These are phyloP conservation scores for Tetrapisispora phaffii DNA, from an alignment of 805 yeast genomes.

Conservation along the genomic window DNA sequence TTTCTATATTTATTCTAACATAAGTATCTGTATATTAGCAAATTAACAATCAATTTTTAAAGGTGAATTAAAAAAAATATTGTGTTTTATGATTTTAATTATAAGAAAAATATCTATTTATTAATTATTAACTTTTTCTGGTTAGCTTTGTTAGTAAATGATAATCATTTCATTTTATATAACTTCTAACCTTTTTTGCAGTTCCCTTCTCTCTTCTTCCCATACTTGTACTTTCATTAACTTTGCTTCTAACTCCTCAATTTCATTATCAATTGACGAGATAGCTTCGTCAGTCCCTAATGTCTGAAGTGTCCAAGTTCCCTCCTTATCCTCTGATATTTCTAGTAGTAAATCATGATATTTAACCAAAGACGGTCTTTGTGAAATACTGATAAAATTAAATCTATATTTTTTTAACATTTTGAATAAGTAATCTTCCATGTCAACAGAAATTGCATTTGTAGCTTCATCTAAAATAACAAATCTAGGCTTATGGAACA, in stretches of 20 bases:
- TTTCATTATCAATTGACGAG: constrained; percentile 64
- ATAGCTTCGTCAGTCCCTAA: constrained; percentile 58
- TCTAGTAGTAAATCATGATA: constrained; percentile 73
- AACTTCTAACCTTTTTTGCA: constrained; percentile 33
- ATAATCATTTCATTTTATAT: constrained; percentile 16
- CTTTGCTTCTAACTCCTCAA: constrained; percentile 52
- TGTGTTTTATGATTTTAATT: too few relatives aligned
- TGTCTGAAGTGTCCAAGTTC: constrained; percentile 51
- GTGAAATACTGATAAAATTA: constrained; percentile 73
- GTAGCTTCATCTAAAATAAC: constrained; percentile 90
- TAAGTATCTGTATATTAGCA: neutral
- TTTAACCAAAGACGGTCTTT: constrained; percentile 72
- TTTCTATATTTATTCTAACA: neutral
- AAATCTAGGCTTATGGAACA: constrained; percentile 71
- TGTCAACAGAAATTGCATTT: constrained; percentile 81
- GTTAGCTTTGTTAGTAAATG: too few relatives aligned
- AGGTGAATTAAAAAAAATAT: too few relatives aligned
- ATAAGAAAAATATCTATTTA: neutral
- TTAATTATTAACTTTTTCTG: neutral
- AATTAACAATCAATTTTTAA: too few relatives aligned
- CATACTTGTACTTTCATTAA: constrained; percentile 49
- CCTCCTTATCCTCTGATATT: constrained; percentile 47
- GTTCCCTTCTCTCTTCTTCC: constrained; percentile 49
- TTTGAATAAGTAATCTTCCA: constrained; percentile 79
- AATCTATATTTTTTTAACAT: constrained; percentile 57